phyloP scores from a whole-genome alignment of 371 early-diverging fungal species.

The Zychaea mexicana region DNA sequence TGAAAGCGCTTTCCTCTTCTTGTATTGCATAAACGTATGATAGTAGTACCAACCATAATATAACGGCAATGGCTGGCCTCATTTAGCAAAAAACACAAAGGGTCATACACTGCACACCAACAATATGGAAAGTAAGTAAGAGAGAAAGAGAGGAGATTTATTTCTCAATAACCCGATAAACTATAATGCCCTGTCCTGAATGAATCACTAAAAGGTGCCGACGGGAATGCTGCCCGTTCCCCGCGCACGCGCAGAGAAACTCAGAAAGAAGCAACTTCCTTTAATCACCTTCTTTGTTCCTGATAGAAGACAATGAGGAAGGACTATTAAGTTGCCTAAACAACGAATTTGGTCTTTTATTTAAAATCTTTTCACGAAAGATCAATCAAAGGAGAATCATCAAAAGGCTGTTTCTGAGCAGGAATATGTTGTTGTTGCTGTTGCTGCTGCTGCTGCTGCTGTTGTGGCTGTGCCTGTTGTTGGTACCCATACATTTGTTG shows the following conservation, averaged over 20 bases:
- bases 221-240: too few species aligned
- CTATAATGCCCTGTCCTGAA: too few species aligned
- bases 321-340: too few species aligned
- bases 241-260: too few species aligned
- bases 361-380: constrained; percentile 8
- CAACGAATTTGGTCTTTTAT: neutral
- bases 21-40: neutral
- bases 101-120: too few species aligned
- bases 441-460: constrained; percentile 9
- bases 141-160: neutral
- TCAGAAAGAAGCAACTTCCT: too few species aligned
- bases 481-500: too few species aligned
- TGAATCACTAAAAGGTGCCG: too few species aligned
- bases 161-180: too few species aligned
- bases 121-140: neutral
- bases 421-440: constrained; percentile 2
- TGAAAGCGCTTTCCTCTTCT: too few species aligned
- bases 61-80: neutral
- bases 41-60: neutral
- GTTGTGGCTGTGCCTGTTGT: constrained; percentile 13
- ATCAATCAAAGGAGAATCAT: constrained; percentile 2
- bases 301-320: too few species aligned
- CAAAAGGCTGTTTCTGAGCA: neutral
- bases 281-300: too few species aligned
- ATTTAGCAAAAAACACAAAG: neutral